Base-by-base conservation (phyloP, 176 grass and related monocot species). In the Musa acuminata region DNA sequence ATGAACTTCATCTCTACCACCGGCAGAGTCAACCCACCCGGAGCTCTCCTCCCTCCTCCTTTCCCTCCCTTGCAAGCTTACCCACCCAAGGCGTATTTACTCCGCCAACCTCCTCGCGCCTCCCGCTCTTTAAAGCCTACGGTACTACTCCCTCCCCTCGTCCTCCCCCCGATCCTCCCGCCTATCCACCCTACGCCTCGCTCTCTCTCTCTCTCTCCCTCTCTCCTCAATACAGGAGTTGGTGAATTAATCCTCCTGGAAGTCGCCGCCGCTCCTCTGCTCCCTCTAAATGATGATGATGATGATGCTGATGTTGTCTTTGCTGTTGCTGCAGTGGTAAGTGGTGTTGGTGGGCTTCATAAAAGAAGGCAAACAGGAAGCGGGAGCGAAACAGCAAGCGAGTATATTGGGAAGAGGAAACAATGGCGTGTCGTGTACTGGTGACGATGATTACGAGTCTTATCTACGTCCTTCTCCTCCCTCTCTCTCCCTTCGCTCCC, bases 1-100 rank as follows among this genome's bases (percentile, higher is more conserved):
- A 99, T 99, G 81, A 95, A 99, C 91, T 99, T 99, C 96, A 99
- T 99, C 81, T 87, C 73, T 22, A 19, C 22, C 49, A 10, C 29
- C 19, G 1, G 48, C 52, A 20, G 27, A 55, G 57, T 16, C 13
- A 60, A 60, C 2, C 55, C 13, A 13, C 13, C 7, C 16, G 1
- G 35, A 43, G 13, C 20, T n/a, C 12, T 8, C 3, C 24, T 29
- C 52, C 14, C 16, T 11, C 25, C 20, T 71, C n/a, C 48, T 26
- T 60, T 51, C 77, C 50, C 71, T 80, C 72, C 78, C 86, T 14
- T 12, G 16, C 51, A 54, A 27, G 17, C 52, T 13, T 14, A 55
- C 65, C 12, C 13, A 16, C 25, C 14, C 24, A 26, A 8, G 27
- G 13, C 26, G 27, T 68, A 68, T 68, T 68, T 68, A 54, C 22